A percentile compares a stretch with the other conserved stretches of the same genome.
These are phyloP conservation scores for Backusella australiensis DNA, from an alignment of 192 early-diverging fungal species.

Conservation along the genomic window DNA sequence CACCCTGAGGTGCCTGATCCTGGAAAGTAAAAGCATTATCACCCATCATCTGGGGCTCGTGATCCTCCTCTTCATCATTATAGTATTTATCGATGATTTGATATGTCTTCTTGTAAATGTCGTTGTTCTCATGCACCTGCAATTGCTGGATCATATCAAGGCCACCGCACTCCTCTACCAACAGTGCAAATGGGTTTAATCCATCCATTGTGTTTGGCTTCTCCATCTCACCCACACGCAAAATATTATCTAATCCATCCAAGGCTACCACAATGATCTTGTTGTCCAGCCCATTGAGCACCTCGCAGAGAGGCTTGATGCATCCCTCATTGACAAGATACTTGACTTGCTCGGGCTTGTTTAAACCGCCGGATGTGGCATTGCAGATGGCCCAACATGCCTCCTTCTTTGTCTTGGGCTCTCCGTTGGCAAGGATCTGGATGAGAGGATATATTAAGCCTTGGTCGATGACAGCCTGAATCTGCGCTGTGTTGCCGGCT, in stretches of 20 bases:
- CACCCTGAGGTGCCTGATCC: neutral
- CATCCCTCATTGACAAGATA: constrained; percentile 43
- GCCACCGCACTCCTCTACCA: constrained; percentile 49
- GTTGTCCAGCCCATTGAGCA: constrained; percentile 40
- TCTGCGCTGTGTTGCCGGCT: constrained; percentile 42
- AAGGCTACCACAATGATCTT: constrained; percentile 41
- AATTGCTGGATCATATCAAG: constrained; percentile 43
- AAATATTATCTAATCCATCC: constrained; percentile 48
- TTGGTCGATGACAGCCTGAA: constrained; percentile 44
- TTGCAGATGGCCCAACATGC: constrained; percentile 54
- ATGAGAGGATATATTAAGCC: constrained; percentile 40
- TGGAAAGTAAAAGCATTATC: neutral
- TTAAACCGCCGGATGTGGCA: constrained; percentile 38
- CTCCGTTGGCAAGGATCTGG: constrained; percentile 33
- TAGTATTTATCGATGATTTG: constrained; percentile 48
- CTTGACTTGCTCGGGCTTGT: constrained; percentile 38
- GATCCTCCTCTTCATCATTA: constrained; percentile 39
- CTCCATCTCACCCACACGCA: constrained; percentile 45
- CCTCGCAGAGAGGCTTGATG: constrained; percentile 53
- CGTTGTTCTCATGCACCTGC: constrained; percentile 43
- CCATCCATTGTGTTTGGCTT: constrained; percentile 16
- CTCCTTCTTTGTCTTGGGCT: constrained; percentile 47
- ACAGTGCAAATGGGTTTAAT: constrained; percentile 38
- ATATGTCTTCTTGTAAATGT: constrained; percentile 47
- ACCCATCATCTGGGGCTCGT: constrained; percentile 8